Evolutionary conservation across 176 grass and related monocot genomes (phyloP), one percentile per base, ranked within the genome.

Genomic region (Raddia distichophylla): DNA sequence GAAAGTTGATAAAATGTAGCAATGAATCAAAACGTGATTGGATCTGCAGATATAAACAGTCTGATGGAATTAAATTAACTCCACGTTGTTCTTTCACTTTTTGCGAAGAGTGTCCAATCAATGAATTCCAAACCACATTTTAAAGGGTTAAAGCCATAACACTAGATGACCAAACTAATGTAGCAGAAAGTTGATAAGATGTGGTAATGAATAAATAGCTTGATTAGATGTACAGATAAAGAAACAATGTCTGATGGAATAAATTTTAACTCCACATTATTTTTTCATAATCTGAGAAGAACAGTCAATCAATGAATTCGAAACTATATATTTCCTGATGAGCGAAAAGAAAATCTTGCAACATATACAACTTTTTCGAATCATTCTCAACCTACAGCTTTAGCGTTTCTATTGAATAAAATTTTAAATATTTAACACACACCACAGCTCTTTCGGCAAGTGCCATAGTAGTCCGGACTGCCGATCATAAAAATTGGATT

Each of bases 401-500:
- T 72, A 63, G 54, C 42, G 69, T 57, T 77, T 87, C 14, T 83
- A 79, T 27, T 51, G 12, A 80, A 44, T 20, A 84, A 76, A 70
- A 20, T 9, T 15, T 46, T 74, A 49, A 78, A 62, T 52, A 81
- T n/a, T 87, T 73, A 91, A 45, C 92, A 98, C 61, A 78, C 90
- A 37, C 27, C 51, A 60, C 90, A 98, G 71, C 92, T 94, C 88
- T 93, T 98, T 7, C 82, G 50, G 74, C 92, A 98, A 69, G 92
- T 80, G 77, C 95, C 95, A 51, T 93, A 91, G 81, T 98, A 98
- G 74, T 98, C 95, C 0, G 82, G 33, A 48, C 80, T 98, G 44
- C 92, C 92, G 27, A 89, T 70, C 95, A 98, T 98, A 83, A 88
- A 98, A 2, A 94, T 34, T 0, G 79, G 78, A 67, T 98, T 98